Conservation (phyloP, 768 basidiomycete genomes). For the Gymnopilus dilepis region DNA sequence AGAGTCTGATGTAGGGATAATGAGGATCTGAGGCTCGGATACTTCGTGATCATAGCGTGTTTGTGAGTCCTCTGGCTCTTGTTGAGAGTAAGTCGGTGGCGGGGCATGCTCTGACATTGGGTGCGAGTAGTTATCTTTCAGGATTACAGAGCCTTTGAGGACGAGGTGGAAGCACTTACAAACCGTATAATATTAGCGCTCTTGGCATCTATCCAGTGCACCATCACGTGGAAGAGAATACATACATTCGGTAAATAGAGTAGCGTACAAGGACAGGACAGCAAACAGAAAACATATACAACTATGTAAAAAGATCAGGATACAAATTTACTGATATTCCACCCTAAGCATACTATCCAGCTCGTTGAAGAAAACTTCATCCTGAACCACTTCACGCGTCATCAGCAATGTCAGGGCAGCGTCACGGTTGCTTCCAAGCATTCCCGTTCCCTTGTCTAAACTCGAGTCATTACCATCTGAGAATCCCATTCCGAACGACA, state of each 20-base stretch:
- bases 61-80: constrained; percentile 37
- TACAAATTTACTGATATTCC: constrained; percentile 55
- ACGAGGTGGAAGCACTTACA: constrained; percentile 15
- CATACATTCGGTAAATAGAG: background rate
- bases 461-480: constrained; percentile 71
- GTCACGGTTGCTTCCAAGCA: constrained; percentile 75
- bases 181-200: background rate
- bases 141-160: constrained; percentile 1
- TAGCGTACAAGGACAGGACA: constrained; percentile 12
- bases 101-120: constrained; percentile 49
- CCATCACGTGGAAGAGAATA: constrained; percentile 24
- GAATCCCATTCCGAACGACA: constrained; percentile 88
- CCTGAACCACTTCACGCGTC: constrained; percentile 62
- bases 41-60: constrained; percentile 25
- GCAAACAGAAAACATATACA: constrained; percentile 30
- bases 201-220: background rate
- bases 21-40: constrained; percentile 67
- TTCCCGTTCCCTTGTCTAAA: constrained; percentile 74
- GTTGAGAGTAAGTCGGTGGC: constrained; percentile 67
- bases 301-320: constrained; percentile 23
- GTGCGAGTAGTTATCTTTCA: constrained; percentile 7
- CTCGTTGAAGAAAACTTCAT: constrained; percentile 77
- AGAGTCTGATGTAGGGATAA: constrained; percentile 71
- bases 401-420: constrained; percentile 75
- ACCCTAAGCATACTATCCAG: constrained; percentile 80